Percentiles rank a stretch among this genome's conserved stretches.
phyloP scores from a whole-genome alignment of 2,329 filamentous ascomycete genomes.

The Curvularia spicifera region DNA sequence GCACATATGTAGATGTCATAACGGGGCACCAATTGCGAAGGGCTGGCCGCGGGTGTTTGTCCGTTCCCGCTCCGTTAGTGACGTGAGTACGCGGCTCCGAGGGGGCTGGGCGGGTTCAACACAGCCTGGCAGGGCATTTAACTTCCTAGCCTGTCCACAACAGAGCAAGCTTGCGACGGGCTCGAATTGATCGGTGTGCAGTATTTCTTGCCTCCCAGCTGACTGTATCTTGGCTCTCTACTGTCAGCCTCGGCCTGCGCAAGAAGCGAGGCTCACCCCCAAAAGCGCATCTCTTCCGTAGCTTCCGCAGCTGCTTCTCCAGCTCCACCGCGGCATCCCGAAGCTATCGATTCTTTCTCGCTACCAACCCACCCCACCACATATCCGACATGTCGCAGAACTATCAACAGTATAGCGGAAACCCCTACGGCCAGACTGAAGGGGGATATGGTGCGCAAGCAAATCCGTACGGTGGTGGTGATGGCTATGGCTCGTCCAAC shows the following conservation, averaged over 20 bases:
- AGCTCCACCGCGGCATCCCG: constrained; percentile 31
- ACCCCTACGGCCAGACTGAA: constrained; percentile 18
- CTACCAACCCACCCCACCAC: constrained; percentile 16
- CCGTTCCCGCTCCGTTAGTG: constrained; percentile 13
- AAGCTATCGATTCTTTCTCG: constrained; percentile 19
- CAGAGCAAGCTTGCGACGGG: constrained; percentile 21
- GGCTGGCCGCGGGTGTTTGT: background rate
- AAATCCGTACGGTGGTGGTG: constrained; percentile 51
- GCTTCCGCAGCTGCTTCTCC: constrained; percentile 33
- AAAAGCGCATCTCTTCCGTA: constrained; percentile 34
- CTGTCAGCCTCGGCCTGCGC: constrained; percentile 10
- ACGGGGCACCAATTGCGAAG: background rate
- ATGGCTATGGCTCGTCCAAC: constrained; percentile 39
- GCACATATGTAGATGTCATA: background rate
- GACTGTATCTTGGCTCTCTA: constrained; percentile 9
- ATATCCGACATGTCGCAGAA: constrained; percentile 41
- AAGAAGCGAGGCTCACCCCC: constrained; percentile 10
- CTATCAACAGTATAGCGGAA: constrained; percentile 59
- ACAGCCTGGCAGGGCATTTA: constrained; percentile 18
- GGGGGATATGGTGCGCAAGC: constrained; percentile 20
- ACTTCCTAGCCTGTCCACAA: constrained; percentile 22
- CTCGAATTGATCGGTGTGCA: constrained; percentile 13
- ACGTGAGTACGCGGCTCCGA: constrained; percentile 18
- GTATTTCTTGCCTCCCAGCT: background rate
- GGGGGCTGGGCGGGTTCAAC: constrained; percentile 19